These are phyloP conservation scores for Solanum sejunctum DNA, from an alignment of 257 asterid genomes.

Conservation along the genomic window DNA sequence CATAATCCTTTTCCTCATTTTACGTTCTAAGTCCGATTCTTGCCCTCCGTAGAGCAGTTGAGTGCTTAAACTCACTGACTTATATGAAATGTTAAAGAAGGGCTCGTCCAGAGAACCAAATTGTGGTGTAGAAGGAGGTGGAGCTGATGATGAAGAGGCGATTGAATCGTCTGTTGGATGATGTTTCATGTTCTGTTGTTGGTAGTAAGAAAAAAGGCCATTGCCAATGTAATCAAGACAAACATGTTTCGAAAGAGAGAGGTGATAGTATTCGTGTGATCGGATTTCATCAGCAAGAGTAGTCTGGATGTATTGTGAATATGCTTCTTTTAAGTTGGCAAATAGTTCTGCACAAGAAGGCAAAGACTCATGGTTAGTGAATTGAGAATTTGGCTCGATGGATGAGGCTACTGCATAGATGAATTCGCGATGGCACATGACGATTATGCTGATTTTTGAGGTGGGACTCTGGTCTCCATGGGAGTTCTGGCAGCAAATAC, in stretches of 20 bases:
- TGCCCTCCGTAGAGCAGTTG: conserved; percentile 26
- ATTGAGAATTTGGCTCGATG: conserved; percentile 26
- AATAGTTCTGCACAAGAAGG: conserved; percentile 28
- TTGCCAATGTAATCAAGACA: conserved; percentile 75
- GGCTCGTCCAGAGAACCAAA: conserved; percentile 1
- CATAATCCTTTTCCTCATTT: conserved; percentile 37
- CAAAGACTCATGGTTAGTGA: conserved; percentile 74
- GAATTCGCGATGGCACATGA: conserved; percentile 23
- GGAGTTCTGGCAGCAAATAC: conserved; percentile 22
- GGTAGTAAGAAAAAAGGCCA: conserved; percentile 66
- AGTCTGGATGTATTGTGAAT: conserved; percentile 29
- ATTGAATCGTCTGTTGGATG: conserved; percentile 4
- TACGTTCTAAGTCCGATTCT: conserved; percentile 33
- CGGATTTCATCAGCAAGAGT: conserved; percentile 45
- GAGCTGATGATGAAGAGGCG: conserved; percentile 29
- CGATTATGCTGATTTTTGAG: not conserved
- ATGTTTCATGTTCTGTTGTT: conserved; percentile 5
- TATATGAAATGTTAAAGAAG: conserved; percentile 42
- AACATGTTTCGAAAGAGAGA: conserved; percentile 26
- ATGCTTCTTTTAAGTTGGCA: conserved; percentile 16
- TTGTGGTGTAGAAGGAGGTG: conserved; percentile 1
- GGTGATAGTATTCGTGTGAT: conserved; percentile 43
- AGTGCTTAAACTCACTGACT: conserved; percentile 28
- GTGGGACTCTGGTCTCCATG: not conserved
- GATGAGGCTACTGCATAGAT: conserved; percentile 28